Evolutionary conservation across 768 basidiomycete species (phyloP).

Genomic region (Podaxis rugospora): DNA sequence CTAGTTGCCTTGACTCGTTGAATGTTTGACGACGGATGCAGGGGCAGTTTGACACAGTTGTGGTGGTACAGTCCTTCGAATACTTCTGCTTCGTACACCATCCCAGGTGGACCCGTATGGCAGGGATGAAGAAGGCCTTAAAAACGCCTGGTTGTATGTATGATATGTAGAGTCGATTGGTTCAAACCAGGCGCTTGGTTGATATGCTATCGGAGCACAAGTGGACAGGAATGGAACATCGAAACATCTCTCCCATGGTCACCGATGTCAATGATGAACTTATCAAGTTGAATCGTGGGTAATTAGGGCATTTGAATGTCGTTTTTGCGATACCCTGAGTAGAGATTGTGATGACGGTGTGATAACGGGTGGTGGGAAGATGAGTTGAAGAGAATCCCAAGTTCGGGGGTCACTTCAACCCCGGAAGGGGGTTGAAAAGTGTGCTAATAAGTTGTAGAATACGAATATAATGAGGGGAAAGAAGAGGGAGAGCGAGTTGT

Average conservation of each 20-base stretch:
- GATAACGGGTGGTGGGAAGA: background rate
- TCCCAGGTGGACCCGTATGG: slow-evolving; percentile 12
- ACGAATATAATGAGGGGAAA: background rate
- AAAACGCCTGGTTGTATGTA: background rate
- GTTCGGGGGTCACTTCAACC: background rate
- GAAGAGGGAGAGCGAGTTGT: background rate
- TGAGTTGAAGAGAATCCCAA: background rate
- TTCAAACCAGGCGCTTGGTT: background rate
- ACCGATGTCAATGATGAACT: background rate
- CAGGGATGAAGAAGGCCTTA: background rate
- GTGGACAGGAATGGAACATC: background rate
- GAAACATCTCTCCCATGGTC: background rate
- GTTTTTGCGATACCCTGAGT: background rate
- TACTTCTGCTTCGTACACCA: slow-evolving; percentile 13
- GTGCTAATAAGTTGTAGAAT: background rate
- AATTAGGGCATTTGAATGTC: background rate
- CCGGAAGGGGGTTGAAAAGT: background rate
- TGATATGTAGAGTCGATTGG: background rate
- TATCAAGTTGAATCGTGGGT: background rate
- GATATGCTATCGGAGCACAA: background rate
- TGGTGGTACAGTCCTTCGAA: slow-evolving; percentile 17
- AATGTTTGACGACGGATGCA: background rate
- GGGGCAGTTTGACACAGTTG: slow-evolving; percentile 14
- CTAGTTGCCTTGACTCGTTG: background rate
- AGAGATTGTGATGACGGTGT: background rate